Percentiles rank a stretch among this genome's conserved stretches.
Conservation (phyloP, 257 asterid species). For the Penstemon barbatus region DNA sequence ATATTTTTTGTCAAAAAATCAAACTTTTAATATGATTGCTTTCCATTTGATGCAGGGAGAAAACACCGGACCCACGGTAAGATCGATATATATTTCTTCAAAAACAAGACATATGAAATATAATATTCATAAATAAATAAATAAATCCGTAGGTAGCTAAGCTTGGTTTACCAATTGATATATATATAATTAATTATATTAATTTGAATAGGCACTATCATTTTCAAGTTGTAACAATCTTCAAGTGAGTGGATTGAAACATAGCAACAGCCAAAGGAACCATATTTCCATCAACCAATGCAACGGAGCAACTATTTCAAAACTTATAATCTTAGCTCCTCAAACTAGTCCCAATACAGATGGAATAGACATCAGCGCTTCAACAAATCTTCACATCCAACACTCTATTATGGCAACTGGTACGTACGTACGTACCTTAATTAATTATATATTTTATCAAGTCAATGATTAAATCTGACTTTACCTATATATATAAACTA, state of each 20-base stretch:
- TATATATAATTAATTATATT: too few relatives aligned
- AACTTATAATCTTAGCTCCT: constrained; percentile 43
- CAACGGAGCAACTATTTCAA: constrained; percentile 29
- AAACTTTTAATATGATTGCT: not conserved
- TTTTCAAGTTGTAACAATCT: constrained; percentile 44
- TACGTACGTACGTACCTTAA: not conserved
- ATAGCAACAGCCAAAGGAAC: constrained; percentile 44
- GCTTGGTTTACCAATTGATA: too few relatives aligned
- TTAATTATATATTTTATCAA: too few relatives aligned
- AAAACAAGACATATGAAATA: too few relatives aligned
- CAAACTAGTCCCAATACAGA: constrained; percentile 55
- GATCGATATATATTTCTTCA: not conserved
- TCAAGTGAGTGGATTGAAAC: constrained; percentile 38
- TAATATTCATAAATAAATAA: too few relatives aligned
- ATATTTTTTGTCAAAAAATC: too few relatives aligned
- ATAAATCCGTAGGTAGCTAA: too few relatives aligned
- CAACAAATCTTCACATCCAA: constrained; percentile 34
- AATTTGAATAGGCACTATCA: constrained; percentile 36
- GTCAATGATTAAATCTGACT: too few relatives aligned
- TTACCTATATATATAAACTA: too few relatives aligned
- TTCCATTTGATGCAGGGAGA: constrained; percentile 27
- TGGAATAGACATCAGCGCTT: constrained; percentile 47
- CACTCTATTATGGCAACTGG: constrained; percentile 42
- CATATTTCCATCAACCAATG: constrained; percentile 44
- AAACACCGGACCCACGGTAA: constrained; percentile 32